These are phyloP conservation scores for Diphasiastrum complanatum DNA, from an alignment of 83 land plant genomes.

Conservation along the genomic window DNA sequence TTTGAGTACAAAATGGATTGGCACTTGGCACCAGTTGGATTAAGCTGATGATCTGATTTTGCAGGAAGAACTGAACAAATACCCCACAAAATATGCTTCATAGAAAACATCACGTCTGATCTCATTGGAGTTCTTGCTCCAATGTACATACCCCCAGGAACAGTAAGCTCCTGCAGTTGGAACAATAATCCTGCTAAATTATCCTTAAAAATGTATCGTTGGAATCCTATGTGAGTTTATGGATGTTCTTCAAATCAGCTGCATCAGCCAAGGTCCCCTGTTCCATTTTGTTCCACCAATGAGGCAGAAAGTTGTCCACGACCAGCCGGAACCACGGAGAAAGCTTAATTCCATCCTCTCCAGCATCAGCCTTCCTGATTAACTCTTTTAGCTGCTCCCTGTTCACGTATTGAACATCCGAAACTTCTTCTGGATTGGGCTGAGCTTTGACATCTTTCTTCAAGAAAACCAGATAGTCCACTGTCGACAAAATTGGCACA, in stretches of 20 bases:
- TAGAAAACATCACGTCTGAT: no score
- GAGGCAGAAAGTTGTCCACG: conserved; percentile 85
- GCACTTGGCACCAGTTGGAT: no score
- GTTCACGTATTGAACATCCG: conserved; percentile 80
- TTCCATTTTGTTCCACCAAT: conserved; percentile 94
- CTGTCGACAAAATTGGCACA: conserved; percentile 27
- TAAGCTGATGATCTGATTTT: no score
- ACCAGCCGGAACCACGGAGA: conserved; percentile 97
- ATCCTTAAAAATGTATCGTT: no score
- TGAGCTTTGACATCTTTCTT: conserved; percentile 64
- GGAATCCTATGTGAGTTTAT: no score
- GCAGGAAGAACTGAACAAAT: no score
- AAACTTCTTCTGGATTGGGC: conserved; percentile 97
- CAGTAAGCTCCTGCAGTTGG: no score
- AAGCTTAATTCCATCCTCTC: conserved; percentile 86
- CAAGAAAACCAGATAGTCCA: conserved; percentile 89
- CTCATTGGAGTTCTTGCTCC: no score
- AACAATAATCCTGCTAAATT: no score
- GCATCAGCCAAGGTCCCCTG: conserved; percentile 59
- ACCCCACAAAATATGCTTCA: no score
- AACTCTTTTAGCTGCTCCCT: conserved; percentile 74
- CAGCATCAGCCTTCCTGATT: conserved; percentile 85
- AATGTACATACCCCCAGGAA: no score
- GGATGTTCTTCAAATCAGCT: conserved; percentile 77
- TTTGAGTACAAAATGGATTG: no score